Conservation (phyloP, 495 filamentous ascomycete genomes). For the Xylaria grammica region DNA sequence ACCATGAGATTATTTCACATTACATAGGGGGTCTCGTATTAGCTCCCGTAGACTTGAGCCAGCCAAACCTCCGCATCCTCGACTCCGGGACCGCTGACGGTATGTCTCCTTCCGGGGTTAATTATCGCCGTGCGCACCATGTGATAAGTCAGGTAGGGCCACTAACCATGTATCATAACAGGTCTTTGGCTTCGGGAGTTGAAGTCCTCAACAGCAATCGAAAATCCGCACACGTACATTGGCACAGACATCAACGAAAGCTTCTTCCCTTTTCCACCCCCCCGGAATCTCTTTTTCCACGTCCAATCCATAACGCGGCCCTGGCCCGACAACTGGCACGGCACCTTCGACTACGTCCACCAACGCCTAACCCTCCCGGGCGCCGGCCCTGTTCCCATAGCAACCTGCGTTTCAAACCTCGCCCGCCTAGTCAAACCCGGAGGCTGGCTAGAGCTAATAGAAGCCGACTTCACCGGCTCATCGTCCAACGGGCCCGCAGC, state of each 20-base stretch:
- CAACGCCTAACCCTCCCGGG: not conserved
- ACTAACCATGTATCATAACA: too few relatives aligned
- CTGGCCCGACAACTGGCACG: not conserved
- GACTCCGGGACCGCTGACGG: not conserved
- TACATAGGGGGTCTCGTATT: not conserved
- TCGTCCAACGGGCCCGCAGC: not conserved
- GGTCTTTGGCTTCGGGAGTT: not conserved
- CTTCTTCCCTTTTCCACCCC: not conserved
- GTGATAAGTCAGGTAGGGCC: too few relatives aligned
- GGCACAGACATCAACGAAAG: not conserved
- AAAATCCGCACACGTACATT: not conserved
- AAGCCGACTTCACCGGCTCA: not conserved
- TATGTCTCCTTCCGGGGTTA: not conserved
- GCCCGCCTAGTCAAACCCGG: not conserved
- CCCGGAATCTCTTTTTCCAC: not conserved
- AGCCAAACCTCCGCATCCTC: not conserved
- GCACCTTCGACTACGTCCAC: not conserved
- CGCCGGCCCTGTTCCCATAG: not conserved
- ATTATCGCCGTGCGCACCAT: not conserved
- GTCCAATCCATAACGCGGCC: not conserved
- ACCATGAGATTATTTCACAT: not conserved
- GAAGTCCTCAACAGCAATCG: not conserved
- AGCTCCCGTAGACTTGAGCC: not conserved
- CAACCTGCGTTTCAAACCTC: not conserved
- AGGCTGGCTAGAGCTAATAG: constrained; percentile 2